phyloP scores from a whole-genome alignment of 352 stramenopile genomes.

The Lagenidium sp. region DNA sequence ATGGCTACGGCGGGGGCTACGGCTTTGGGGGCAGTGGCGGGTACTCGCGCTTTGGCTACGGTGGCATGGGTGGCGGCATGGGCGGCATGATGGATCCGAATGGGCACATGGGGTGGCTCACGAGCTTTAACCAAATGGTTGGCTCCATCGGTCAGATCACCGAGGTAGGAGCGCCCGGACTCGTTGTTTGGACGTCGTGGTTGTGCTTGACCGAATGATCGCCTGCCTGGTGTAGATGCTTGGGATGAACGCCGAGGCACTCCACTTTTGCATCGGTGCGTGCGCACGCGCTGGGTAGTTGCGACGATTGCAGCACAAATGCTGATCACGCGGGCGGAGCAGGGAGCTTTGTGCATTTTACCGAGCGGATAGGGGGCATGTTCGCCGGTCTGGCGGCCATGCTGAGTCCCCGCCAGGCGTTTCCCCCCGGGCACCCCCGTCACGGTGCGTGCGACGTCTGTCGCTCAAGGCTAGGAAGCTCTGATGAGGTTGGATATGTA shows the following conservation, averaged over 20 bases:
- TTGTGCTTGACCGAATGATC: not conserved
- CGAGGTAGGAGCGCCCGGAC: constrained; percentile 10
- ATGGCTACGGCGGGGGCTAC: constrained; percentile 9
- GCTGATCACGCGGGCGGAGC: not conserved
- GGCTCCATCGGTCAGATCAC: constrained; percentile 30
- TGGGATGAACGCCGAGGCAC: constrained; percentile 29
- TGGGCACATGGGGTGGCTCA: constrained; percentile 20
- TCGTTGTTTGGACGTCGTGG: not conserved
- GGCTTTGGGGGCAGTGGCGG: constrained; percentile 11
- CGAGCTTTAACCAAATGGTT: constrained; percentile 26
- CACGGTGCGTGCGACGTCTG: constrained; percentile 25
- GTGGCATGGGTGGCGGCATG: constrained; percentile 11
- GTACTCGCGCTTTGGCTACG: constrained; percentile 11
- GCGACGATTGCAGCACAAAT: not conserved
- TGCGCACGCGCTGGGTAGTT: not conserved
- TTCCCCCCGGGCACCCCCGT: constrained; percentile 62
- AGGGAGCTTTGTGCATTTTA: constrained; percentile 76
- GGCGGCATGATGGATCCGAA: constrained; percentile 26
- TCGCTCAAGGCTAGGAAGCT: too few relatives aligned
- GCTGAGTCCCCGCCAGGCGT: constrained; percentile 48
- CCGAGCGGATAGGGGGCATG: constrained; percentile 78
- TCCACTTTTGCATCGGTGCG: constrained; percentile 25
- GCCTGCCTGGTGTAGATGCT: constrained; percentile 14
- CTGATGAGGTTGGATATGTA: too few relatives aligned
- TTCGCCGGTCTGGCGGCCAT: constrained; percentile 57